Evolutionary conservation across 2,329 filamentous ascomycete genomes (phyloP).

Genomic region (Ascochyta koolunga): DNA sequence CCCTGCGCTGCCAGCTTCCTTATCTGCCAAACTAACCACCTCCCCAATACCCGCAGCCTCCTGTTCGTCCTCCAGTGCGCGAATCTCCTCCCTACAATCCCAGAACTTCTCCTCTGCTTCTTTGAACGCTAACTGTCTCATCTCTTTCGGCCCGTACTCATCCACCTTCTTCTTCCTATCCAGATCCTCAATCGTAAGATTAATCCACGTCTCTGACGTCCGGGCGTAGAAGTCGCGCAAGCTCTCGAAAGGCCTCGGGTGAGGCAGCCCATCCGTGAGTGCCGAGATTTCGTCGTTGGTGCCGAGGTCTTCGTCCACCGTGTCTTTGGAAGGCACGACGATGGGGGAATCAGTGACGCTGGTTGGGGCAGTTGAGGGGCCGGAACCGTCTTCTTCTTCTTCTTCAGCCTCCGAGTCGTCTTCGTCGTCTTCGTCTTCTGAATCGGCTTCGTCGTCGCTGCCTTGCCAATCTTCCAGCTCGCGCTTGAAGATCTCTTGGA

Average conservation of each 20-base stretch:
- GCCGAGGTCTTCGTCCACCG: constrained; percentile 51
- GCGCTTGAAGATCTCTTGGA: constrained; percentile 86
- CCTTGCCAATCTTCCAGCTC: constrained; percentile 85
- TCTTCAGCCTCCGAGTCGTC: constrained; percentile 46
- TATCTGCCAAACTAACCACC: constrained; percentile 84
- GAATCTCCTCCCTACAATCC: constrained; percentile 95
- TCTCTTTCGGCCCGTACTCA: constrained; percentile 70
- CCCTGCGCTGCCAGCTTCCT: constrained; percentile 54
- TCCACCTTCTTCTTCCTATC: constrained; percentile 63
- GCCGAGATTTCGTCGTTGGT: constrained; percentile 60
- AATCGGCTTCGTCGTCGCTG: constrained; percentile 52
- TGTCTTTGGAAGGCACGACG: constrained; percentile 23
- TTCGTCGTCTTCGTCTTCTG: constrained; percentile 57
- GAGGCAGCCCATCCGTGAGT: constrained; percentile 73
- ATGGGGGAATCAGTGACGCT: constrained; percentile 37
- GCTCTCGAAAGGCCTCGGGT: constrained; percentile 82
- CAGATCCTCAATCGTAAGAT: constrained; percentile 76
- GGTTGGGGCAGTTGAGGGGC: constrained; percentile 60
- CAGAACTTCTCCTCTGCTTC: constrained; percentile 97
- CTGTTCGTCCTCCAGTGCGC: constrained; percentile 90
- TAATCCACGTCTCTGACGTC: constrained; percentile 90
- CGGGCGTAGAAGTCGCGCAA: constrained; percentile 90
- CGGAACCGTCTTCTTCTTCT: constrained; percentile 60
- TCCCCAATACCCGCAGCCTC: constrained; percentile 94
- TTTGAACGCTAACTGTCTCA: constrained; percentile 88